Evolutionary conservation across 306 rosid genomes (phyloP).

Genomic region (Alnus glutinosa): DNA sequence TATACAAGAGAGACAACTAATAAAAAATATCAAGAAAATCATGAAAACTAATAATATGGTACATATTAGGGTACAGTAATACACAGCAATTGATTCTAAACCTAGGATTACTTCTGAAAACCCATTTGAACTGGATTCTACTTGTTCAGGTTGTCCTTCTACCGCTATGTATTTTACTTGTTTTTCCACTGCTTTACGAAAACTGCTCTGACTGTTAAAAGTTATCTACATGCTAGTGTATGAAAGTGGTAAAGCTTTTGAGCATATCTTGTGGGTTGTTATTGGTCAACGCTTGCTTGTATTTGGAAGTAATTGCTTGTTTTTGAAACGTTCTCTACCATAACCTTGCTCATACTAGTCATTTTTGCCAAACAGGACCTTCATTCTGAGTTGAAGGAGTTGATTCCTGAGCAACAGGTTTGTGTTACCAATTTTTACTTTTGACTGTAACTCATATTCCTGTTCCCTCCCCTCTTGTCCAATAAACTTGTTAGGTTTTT

Average conservation of each 20-base stretch:
- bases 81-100: not conserved
- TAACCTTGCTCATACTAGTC: constrained; percentile 11
- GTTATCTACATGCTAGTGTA: not conserved
- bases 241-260: not conserved
- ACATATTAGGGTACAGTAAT: not conserved
- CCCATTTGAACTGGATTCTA: not conserved
- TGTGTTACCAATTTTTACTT: constrained; percentile 29
- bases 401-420: constrained; percentile 94
- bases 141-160: not conserved
- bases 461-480: not conserved
- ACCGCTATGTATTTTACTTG: not conserved
- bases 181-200: not conserved
- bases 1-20: too few relatives aligned
- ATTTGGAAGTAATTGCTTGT: not conserved
- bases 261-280: not conserved
- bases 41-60: too few relatives aligned
- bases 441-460: not conserved
- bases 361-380: constrained; percentile 68
- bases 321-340: not conserved
- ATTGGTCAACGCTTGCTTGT: not conserved
- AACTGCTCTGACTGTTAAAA: not conserved
- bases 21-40: too few relatives aligned
- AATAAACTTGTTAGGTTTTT: constrained; percentile 17
- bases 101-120: not conserved
- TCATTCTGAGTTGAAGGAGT: constrained; percentile 73